These are phyloP conservation scores for Ramularia endophylla DNA, from an alignment of 2,329 filamentous ascomycete species.

Conservation along the genomic window DNA sequence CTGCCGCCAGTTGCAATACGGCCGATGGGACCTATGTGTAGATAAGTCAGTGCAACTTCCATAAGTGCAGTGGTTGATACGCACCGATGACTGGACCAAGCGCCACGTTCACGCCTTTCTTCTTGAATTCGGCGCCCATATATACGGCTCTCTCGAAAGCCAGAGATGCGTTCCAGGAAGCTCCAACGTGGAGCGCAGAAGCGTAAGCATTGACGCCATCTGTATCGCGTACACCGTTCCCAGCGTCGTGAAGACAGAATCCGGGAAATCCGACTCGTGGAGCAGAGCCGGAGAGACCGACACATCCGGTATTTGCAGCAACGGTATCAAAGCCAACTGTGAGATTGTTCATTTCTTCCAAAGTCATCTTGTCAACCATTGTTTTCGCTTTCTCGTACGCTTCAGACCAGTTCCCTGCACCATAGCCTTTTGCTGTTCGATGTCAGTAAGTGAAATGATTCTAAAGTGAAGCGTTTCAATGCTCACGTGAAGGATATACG, in stretches of 20 bases:
- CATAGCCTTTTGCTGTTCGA: constrained; percentile 24
- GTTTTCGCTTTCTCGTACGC: constrained; percentile 28
- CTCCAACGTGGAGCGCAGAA: constrained; percentile 38
- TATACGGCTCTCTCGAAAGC: constrained; percentile 47
- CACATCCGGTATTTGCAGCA: constrained; percentile 31
- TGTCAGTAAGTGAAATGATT: constrained; percentile 5
- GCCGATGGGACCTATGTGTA: constrained; percentile 47
- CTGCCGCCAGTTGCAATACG: constrained; percentile 61
- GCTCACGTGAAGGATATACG: constrained; percentile 28
- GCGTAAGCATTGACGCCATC: constrained; percentile 41
- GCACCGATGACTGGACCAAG: constrained; percentile 62
- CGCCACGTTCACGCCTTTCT: constrained; percentile 54
- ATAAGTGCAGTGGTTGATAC: no score
- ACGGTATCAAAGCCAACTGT: constrained; percentile 28
- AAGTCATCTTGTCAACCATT: constrained; percentile 31
- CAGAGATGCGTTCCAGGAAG: constrained; percentile 49
- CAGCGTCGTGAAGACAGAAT: constrained; percentile 38
- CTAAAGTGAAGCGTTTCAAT: not conserved
- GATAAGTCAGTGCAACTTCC: no score
- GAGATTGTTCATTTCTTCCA: constrained; percentile 34
- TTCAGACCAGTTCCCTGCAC: constrained; percentile 28
- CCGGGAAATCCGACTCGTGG: constrained; percentile 35
- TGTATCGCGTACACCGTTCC: constrained; percentile 38
- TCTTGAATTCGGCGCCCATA: constrained; percentile 53
- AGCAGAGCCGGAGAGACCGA: constrained; percentile 32